Base-by-base conservation (phyloP, 2,329 filamentous ascomycete genomes). In the Clarireedia paspali region DNA sequence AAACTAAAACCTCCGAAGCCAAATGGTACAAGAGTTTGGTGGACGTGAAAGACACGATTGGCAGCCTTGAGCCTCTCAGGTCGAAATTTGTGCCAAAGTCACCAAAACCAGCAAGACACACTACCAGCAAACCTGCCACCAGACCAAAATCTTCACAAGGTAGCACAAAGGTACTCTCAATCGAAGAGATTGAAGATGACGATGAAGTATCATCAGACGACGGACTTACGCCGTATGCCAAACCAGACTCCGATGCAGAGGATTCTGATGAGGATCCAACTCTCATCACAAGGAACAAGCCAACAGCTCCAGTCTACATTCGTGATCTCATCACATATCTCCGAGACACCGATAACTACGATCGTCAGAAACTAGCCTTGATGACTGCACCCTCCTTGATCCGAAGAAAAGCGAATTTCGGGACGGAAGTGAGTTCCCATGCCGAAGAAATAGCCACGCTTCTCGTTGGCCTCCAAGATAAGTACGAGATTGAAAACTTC, bases 231-330 rank as follows among this genome's bases (percentile, higher is more conserved):
- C 81, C 89, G 0, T 96, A 96, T 63, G 81, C 82, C 14, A 96
- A 96, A 69, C 89, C 89, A 0, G 89, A 90, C 65, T 91, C 88
- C 1, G 94, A 99, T 63, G 80, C 84, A 0, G 89, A 95, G 67
- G 94, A 99, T 67, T 92, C 90, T 0, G 91, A 96, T 56, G 91
- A 96, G 39, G 95, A 99, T 64, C 86, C 94, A 5, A 95, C 91
- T 0, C 75, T 96, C 17, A 80, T 97, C 48, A 85, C 88, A 56
- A 81, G 91, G 14, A 85, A 94, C 70, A 96, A 94, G 64, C 82
- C 87, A 23, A 87, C 82, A 57, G 81, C 90, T 0, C 94, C 94
- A 1, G 91, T 99, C 1, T 97, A 97, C 66, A 87, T 96, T 58
- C 84, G 91, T 47, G 90, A 95, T 64, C 77, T 97, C 10, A 84